phyloP scores from a whole-genome alignment of 2,329 filamentous ascomycete species.

The Monosporascus sp. region DNA sequence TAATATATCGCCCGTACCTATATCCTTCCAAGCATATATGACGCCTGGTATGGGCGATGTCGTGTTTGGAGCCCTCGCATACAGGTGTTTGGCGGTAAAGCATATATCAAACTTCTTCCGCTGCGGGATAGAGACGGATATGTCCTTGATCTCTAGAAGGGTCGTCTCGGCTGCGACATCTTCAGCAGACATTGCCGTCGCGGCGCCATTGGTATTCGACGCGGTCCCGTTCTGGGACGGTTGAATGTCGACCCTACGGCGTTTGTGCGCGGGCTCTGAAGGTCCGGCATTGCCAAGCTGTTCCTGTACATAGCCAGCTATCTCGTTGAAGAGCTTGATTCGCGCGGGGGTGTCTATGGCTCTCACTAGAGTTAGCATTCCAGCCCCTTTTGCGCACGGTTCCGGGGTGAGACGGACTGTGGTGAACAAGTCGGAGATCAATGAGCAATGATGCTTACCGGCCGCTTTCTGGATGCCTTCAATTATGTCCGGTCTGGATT shows the following conservation, averaged over 20 bases:
- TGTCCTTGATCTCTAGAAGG: constrained; percentile 58
- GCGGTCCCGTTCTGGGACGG: constrained; percentile 20
- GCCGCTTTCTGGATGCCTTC: constrained; percentile 47
- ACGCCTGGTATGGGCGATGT: constrained; percentile 47
- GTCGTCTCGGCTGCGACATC: constrained; percentile 45
- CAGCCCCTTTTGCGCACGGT: background rate
- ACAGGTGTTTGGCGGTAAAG: constrained; percentile 55
- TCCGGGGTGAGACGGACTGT: background rate
- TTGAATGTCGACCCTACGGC: constrained; percentile 44
- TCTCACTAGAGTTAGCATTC: constrained; percentile 2
- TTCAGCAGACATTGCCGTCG: constrained; percentile 20
- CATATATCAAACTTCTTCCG: constrained; percentile 64
- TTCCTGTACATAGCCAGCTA: constrained; percentile 45
- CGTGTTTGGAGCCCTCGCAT: constrained; percentile 49
- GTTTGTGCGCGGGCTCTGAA: constrained; percentile 44
- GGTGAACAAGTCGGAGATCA: background rate
- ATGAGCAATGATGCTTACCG: constrained; percentile 31
- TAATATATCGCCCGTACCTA: constrained; percentile 41
- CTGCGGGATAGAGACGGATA: constrained; percentile 62
- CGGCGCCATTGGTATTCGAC: constrained; percentile 15
- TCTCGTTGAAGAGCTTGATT: constrained; percentile 51
- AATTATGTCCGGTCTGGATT: constrained; percentile 51
- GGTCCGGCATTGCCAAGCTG: constrained; percentile 27
- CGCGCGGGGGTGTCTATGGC: constrained; percentile 44
- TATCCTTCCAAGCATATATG: constrained; percentile 55